Evolutionary conservation across 169 alveolate species (phyloP).

Genomic region (Eimeria sp.): DNA sequence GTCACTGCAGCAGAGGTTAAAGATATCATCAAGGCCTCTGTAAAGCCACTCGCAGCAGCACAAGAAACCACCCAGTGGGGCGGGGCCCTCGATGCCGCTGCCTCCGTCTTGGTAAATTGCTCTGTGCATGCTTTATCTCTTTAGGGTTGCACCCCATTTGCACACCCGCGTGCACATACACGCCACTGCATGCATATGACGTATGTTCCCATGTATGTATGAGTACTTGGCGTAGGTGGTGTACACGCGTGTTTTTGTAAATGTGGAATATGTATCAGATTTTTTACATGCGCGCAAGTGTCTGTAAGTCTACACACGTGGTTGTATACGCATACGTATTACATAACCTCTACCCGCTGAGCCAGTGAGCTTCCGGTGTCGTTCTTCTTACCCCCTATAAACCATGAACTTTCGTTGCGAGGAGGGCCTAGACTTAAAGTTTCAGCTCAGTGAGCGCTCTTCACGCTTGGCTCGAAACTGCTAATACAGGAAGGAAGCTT

Average conservation of each 20-base stretch:
- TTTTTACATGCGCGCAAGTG: no score
- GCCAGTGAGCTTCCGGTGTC: background rate
- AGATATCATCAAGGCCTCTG: constrained; percentile 40
- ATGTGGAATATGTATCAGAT: no score
- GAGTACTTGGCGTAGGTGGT: no score
- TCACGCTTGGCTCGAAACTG: background rate
- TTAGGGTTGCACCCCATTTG: background rate
- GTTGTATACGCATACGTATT: background rate
- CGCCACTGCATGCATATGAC: no score
- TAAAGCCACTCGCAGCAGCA: background rate
- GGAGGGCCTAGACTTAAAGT: background rate
- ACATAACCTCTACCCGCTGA: background rate
- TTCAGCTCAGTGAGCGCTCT: background rate
- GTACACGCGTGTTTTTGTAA: no score
- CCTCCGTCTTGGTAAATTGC: constrained; percentile 65
- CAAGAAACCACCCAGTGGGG: constrained; percentile 31
- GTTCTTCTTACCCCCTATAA: background rate
- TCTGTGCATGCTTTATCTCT: background rate
- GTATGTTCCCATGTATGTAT: background rate
- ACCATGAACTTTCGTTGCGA: background rate
- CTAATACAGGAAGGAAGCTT: background rate
- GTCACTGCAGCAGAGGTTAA: constrained; percentile 76
- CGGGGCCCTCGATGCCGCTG: constrained; percentile 25
- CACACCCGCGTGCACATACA: background rate
- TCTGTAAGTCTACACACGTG: background rate